Evolutionary conservation across 1,139 yeast genomes (phyloP).

Genomic region (Sugiyamaella sp.): DNA sequence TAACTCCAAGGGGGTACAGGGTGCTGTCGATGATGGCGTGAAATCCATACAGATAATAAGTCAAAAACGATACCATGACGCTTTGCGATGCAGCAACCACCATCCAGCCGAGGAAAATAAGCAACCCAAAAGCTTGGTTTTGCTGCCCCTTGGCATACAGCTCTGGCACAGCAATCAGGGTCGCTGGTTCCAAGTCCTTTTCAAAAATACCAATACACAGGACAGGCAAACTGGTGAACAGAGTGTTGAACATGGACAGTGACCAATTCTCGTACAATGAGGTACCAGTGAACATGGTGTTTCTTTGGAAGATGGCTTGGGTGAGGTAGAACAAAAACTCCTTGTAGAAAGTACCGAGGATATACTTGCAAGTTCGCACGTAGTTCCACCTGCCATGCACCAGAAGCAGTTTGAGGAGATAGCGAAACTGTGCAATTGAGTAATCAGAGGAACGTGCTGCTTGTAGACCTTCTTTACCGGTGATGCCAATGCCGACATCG

Average conservation of each 20-base stretch:
- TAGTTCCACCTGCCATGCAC: slow-evolving; percentile 98
- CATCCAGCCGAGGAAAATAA: slow-evolving; percentile 78
- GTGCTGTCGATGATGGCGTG: slow-evolving; percentile 68
- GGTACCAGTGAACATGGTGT: slow-evolving; percentile 89
- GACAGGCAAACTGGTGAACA: slow-evolving; percentile 92
- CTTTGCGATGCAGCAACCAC: slow-evolving; percentile 74
- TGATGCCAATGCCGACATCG: slow-evolving; percentile 95
- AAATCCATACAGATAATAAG: slow-evolving; percentile 70
- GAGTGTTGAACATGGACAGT: slow-evolving; percentile 91
- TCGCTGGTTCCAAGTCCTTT: slow-evolving; percentile 84
- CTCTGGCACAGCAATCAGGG: slow-evolving; percentile 90
- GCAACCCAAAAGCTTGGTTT: slow-evolving; percentile 73
- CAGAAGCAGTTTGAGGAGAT: slow-evolving; percentile 72
- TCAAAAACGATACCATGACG: slow-evolving; percentile 66
- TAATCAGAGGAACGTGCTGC: slow-evolving; percentile 96
- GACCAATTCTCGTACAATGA: slow-evolving; percentile 96
- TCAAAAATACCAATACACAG: slow-evolving; percentile 95
- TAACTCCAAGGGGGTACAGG: slow-evolving; percentile 77
- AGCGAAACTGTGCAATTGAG: slow-evolving; percentile 93
- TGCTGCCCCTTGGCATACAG: slow-evolving; percentile 76
- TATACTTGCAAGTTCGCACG: slow-evolving; percentile 87
- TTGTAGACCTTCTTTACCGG: slow-evolving; percentile 95
- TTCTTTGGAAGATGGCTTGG: slow-evolving; percentile 84
- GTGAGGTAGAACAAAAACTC: slow-evolving; percentile 87
- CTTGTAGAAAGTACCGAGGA: slow-evolving; percentile 91